phyloP scores from a whole-genome alignment of 129 eudicot species.

The Centaurea solstitialis region DNA sequence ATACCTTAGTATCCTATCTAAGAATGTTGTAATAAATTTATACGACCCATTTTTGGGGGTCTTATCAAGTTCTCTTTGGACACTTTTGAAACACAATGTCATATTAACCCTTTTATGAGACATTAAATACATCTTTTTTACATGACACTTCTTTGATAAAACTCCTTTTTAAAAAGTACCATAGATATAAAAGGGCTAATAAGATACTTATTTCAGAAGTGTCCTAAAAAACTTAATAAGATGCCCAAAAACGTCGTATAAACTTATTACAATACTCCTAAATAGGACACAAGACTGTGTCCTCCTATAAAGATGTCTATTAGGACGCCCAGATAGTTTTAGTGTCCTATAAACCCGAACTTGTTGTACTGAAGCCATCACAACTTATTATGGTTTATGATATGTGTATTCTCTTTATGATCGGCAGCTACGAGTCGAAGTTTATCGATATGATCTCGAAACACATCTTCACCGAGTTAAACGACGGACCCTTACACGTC shows the following conservation, averaged over 20 bases:
- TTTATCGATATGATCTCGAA: slow-evolving; percentile 34
- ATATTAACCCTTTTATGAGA: background rate
- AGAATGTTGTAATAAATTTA: background rate
- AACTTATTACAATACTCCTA: background rate
- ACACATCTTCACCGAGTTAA: slow-evolving; percentile 25
- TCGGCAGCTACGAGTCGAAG: slow-evolving; percentile 33
- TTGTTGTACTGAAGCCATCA: background rate
- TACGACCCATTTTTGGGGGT: background rate
- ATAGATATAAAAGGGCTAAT: background rate
- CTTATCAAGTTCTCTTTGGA: background rate
- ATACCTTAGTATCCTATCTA: background rate
- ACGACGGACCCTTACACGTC: slow-evolving; percentile 25
- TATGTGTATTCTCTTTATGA: background rate
- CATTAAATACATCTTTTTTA: background rate
- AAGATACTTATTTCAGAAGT: background rate
- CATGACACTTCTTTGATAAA: background rate
- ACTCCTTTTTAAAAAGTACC: background rate
- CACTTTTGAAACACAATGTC: background rate
- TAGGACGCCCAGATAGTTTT: background rate
- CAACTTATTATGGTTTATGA: background rate
- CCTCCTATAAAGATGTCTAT: background rate
- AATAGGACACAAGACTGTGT: background rate
- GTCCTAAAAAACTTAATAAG: background rate
- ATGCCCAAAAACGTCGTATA: background rate
- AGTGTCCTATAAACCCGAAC: background rate